Conservation (phyloP, 352 stramenopile genomes). For the Globisporangium recalcitrans region DNA sequence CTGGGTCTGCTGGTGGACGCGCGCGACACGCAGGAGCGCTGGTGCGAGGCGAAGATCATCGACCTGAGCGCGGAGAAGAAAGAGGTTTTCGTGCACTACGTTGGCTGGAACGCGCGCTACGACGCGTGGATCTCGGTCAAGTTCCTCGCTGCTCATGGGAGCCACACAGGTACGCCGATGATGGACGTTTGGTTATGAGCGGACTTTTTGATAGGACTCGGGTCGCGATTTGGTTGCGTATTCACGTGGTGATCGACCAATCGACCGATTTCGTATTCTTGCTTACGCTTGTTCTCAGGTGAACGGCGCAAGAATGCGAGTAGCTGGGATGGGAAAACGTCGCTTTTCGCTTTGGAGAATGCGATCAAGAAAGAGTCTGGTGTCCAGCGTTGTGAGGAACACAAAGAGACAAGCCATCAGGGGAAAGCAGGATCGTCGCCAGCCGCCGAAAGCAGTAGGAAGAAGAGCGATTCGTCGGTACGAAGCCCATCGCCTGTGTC, state of each 20-base stretch:
- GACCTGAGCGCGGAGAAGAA: slow-evolving; percentile 31
- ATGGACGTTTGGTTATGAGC: too few relatives aligned
- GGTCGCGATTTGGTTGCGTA: too few relatives aligned
- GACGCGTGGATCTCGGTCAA: slow-evolving; percentile 51
- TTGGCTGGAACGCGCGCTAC: slow-evolving; percentile 72
- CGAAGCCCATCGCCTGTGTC: neutral
- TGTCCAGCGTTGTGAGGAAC: slow-evolving; percentile 7
- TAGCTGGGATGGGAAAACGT: slow-evolving; percentile 51
- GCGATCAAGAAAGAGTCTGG: slow-evolving; percentile 14
- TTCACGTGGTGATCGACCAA: neutral
- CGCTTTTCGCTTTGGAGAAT: slow-evolving; percentile 28
- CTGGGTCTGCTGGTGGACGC: slow-evolving; percentile 56
- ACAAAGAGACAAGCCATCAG: neutral
- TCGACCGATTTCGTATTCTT: neutral
- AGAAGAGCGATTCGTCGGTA: neutral
- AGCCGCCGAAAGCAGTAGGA: neutral
- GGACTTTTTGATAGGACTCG: too few relatives aligned
- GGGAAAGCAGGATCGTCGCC: neutral
- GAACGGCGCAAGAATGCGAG: slow-evolving; percentile 25
- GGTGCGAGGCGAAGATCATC: slow-evolving; percentile 58
- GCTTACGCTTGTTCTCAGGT: neutral
- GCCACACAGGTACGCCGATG: slow-evolving; percentile 24
- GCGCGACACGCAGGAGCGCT: slow-evolving; percentile 44
- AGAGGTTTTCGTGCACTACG: slow-evolving; percentile 60
- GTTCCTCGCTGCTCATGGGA: slow-evolving; percentile 49